Evolutionary conservation across 106 monocot genomes (phyloP), one percentile per base, ranked within the genome.

Genomic region (Agapanthus africanus): DNA sequence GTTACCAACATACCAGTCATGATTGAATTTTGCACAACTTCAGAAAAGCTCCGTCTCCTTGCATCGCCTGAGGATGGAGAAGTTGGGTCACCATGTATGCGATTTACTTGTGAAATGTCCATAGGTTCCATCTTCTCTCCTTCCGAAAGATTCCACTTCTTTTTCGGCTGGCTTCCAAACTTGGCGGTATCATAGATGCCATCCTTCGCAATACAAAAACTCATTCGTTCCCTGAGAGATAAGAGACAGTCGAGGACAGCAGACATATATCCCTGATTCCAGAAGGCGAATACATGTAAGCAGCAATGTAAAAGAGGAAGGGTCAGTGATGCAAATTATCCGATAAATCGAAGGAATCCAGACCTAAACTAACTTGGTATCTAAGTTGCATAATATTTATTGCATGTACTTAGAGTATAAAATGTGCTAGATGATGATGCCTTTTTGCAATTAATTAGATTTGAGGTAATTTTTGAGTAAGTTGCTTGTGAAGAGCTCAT

Each of bases 161-260:
- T 80, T 66, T 57, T 78, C 15, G 76, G 44, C 37, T 63, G 68
- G 51, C 35, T 71, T 63, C 64, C 68, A 57, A 4, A 7, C 10
- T 70, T 73, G 19, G 32, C 68, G 14, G 16, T 21, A 68, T 76
- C 66, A 67, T 32, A 41, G 19, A 27, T n/a, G 31, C 16, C 68
- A 70, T 73, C 69, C 18, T 34, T 51, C 2, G 22, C 39, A 4
- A 27, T 40, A 27, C 60, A 69, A 38, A 44, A 25, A 68, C 62
- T 68, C 34, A 80, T 49, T 32, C 79, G 73, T 39, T 85, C 77
- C 65, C 70, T 87, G 35, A 91, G 67, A 39, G 65, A 78, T 40
- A 91, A 63, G 68, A 91, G 82, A 31, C 87, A 91, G 34, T 91
- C 87, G 40, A 87, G 59, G 28, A 91, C 79, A 40, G 67, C 68